These are phyloP conservation scores for Paraleonurus japonicus DNA, from an alignment of 257 asterid genomes.

Conservation along the genomic window DNA sequence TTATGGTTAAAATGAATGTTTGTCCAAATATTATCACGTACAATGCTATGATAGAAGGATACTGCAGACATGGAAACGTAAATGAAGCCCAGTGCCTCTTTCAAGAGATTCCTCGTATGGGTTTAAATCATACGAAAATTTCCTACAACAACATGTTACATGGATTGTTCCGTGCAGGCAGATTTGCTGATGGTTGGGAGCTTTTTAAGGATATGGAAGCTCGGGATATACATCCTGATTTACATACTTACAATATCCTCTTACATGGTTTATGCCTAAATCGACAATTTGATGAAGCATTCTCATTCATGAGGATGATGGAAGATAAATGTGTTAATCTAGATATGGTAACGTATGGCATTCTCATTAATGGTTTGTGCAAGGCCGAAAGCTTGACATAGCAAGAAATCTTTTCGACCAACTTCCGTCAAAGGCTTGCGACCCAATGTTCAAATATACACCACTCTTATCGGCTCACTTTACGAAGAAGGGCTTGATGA, in stretches of 20 bases:
- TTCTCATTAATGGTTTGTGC: background rate
- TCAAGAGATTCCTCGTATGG: background rate
- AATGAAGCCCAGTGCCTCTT: background rate
- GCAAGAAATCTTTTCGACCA: background rate
- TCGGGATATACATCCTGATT: background rate
- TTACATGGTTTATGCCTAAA: background rate
- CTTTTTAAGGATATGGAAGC: background rate
- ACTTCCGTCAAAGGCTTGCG: background rate
- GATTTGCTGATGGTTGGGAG: background rate
- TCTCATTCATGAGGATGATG: background rate
- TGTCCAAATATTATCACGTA: background rate
- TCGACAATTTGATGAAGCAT: background rate
- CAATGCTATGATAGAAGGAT: background rate
- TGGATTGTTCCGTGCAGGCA: background rate
- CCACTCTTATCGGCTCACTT: background rate
- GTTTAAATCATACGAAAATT: background rate
- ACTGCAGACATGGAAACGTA: background rate
- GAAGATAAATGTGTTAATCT: background rate
- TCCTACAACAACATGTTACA: background rate
- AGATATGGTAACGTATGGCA: background rate
- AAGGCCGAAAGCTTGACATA: background rate
- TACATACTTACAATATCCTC: background rate
- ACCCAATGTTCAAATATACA: background rate
- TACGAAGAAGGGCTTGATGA: background rate
- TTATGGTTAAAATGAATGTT: background rate